Evolutionary conservation across 352 stramenopile genomes (phyloP), one percentile per base, ranked within the genome.

Genomic region (Pythium myriotylum): DNA sequence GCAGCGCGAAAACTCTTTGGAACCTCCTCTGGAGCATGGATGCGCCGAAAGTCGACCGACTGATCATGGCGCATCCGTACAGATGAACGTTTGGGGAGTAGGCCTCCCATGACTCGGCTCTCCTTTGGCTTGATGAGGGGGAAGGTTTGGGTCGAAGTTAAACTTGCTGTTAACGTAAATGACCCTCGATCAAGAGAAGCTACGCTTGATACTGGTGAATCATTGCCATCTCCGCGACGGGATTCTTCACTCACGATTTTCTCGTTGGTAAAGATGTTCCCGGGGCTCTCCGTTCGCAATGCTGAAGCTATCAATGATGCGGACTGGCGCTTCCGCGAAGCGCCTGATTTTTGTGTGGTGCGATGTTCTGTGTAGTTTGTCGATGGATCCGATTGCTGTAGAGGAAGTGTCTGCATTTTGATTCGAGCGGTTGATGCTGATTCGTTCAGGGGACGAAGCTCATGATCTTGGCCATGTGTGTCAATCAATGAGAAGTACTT

Each of bases 21-120:
- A 37, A 92, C 84, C 37, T 88, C 71, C 47, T 87, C 73, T 5
- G 81, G 80, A 27, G 83, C 82, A 70, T 92, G 79, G 42, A 91
- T 81, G 16, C 83, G 75, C 24, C 83, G 79, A 24, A 89, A 77
- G 48, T 92, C 83, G 3, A 85, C 71, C 32, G 74, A 82, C 37
- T 77, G 77, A 42, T 92, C 83, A 52, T 89, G 66, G 1, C 82
- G 80, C 27, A 70, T 86, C 0, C 83, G 71, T 46, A 91, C 73
- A 5, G 68, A 73, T 40, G 83, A 92, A 13, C 81, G 72, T 56
- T 91, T 91, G 27, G 80, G 81, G 40, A 89, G 58, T 16, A 82
- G 51, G 6, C 84, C 84, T n/a, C 84, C 84, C 77, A 92, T 91
- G 4, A 59, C 33, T 14, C 77, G 76, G 33, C 79, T 84, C 46